Base-by-base conservation (phyloP, 257 asterid species). In the Agastache rugosa region DNA sequence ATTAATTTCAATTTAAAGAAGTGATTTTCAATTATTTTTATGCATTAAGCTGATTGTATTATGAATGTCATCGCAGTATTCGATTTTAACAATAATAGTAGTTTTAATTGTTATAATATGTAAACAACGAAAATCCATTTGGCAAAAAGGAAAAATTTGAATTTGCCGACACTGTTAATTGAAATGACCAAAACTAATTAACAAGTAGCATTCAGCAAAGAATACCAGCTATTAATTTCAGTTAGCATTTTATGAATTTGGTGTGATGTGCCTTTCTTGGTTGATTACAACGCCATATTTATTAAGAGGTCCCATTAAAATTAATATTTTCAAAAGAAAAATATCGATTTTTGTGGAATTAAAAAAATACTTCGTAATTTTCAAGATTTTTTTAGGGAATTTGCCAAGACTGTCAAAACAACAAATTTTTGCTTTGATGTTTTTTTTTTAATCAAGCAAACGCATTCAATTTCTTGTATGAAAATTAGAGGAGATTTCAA, bases 291-390 rank as follows among this genome's bases (percentile, higher is more conserved):
- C 35, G 51, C 12, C 69, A 20, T 72, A 71, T 78, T 72, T 16
- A 79, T 69, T 78, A 34, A 37, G 45, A 59, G 74, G 78, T 45
- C 72, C 69, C 79, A 25, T 55, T 63, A 0, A 39, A 67, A 20
- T 47, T 22, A 44, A 17, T 23, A 23, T 62, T 31, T 31, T 8
- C 3, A 12, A 27, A 58, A 23, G 10, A 16, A 9, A 47, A 23
- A 9, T 51, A 50, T 69, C 53, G 19, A 37, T 42, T 12, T 37
- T 15, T 65, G 23, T 47, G 47, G 61, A 67, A 22, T 55, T 54
- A 29, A 19, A 2, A 54, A 22, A 10, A n/a, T n/a, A n/a, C n/a
- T n/a, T 55, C 10, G n/a, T 27, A 4, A 23, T 58, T 22, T 56
- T 12, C 34, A 4, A 50, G 47, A 42, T 42, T 39, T 7, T 31